Evolutionary conservation across 164 flowering plant genomes (phyloP).

Genomic region (Echeveria elegans): DNA sequence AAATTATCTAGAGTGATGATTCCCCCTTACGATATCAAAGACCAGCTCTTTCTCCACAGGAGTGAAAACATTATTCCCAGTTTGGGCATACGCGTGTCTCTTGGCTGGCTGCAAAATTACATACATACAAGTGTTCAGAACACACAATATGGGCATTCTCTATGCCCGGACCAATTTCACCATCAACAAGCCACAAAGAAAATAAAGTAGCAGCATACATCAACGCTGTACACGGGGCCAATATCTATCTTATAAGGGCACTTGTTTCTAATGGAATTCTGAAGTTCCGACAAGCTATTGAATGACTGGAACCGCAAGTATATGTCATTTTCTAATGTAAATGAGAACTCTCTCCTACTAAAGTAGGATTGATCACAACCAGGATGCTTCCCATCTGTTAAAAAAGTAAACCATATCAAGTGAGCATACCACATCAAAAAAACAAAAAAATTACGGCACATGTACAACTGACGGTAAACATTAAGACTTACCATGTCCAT

Average conservation of each 20-base stretch:
- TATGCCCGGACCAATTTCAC: background rate
- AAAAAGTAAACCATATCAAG: background rate
- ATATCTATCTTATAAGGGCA: slow-evolving; percentile 92
- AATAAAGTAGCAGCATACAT: slow-evolving; percentile 41
- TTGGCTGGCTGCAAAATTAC: slow-evolving; percentile 62
- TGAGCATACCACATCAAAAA: background rate
- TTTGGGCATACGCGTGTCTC: slow-evolving; percentile 75
- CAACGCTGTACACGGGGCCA: slow-evolving; percentile 90
- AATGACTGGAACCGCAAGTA: slow-evolving; percentile 75
- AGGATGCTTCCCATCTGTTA: slow-evolving; percentile 93
- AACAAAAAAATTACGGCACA: background rate
- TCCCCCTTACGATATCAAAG: slow-evolving; percentile 80
- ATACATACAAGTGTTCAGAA: background rate
- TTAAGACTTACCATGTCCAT: slow-evolving; percentile 70
- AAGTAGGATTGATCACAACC: slow-evolving; percentile 72
- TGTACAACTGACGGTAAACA: background rate
- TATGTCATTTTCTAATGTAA: slow-evolving; percentile 61
- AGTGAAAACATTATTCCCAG: slow-evolving; percentile 63
- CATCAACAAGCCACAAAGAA: background rate
- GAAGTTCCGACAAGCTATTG: slow-evolving; percentile 45
- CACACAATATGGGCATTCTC: background rate
- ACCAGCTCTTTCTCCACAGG: slow-evolving; percentile 92
- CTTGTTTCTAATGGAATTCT: slow-evolving; percentile 69
- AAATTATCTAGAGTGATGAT: background rate
- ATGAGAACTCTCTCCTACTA: slow-evolving; percentile 82